phyloP scores from a whole-genome alignment of 768 basidiomycete genomes.

The Amanita muscaria region DNA sequence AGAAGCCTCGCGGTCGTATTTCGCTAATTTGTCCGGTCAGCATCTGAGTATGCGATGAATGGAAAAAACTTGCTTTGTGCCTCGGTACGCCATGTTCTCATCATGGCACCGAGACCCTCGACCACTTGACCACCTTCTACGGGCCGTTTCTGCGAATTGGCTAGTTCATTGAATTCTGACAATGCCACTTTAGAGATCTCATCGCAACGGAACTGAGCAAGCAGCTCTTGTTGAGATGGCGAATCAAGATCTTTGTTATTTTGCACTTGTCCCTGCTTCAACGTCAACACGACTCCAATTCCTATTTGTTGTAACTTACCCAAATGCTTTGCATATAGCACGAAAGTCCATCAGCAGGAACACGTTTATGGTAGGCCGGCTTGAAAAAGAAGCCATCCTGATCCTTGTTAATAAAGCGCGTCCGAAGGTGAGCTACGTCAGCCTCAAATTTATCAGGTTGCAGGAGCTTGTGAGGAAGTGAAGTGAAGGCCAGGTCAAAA shows the following conservation, averaged over 20 bases:
- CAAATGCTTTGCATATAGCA: constrained; percentile 98
- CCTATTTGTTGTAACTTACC: constrained; percentile 43
- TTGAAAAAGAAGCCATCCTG: constrained; percentile 77
- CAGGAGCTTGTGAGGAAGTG: constrained; percentile 92
- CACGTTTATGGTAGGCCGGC: constrained; percentile 90
- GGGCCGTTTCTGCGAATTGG: constrained; percentile 73
- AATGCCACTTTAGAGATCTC: constrained; percentile 84
- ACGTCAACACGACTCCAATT: not conserved
- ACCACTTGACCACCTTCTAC: constrained; percentile 86
- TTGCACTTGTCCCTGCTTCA: constrained; percentile 86
- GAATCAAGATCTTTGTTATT: constrained; percentile 95
- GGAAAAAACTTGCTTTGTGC: constrained; percentile 56
- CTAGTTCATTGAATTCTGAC: constrained; percentile 72
- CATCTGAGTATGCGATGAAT: not conserved
- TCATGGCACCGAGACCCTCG: constrained; percentile 72
- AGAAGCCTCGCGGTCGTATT: constrained; percentile 94
- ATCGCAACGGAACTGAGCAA: constrained; percentile 98
- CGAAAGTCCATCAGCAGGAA: constrained; percentile 93
- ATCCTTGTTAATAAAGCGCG: constrained; percentile 67
- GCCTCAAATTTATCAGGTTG: constrained; percentile 84
- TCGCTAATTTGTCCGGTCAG: constrained; percentile 36
- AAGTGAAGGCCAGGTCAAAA: constrained; percentile 90
- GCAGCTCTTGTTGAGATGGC: constrained; percentile 93
- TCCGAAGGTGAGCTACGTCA: constrained; percentile 62
- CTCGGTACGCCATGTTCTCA: constrained; percentile 70